Base-by-base conservation (phyloP, 805 yeast genomes). In the Suhomyces prunicola region DNA sequence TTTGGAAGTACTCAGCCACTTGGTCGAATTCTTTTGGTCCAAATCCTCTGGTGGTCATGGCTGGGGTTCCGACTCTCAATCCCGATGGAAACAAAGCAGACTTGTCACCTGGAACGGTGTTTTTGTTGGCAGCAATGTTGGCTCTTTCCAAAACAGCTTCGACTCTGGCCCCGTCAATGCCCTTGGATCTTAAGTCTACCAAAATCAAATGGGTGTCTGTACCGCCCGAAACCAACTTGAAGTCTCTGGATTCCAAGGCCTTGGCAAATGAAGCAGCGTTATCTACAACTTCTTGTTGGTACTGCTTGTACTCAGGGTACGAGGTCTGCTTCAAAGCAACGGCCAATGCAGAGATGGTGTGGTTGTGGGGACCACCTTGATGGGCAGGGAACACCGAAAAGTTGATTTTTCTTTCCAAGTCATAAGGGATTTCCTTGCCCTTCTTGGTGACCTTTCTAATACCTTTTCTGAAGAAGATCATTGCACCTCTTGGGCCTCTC, bases 311-410 rank as follows among this genome's bases (percentile, higher is more conserved):
- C 73, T 92, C 97, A 55, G 96, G 96, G 50, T 90, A 79, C 59
- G 84, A 80, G 56, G 97, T 96, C 79, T 94, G 99, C 72, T 91
- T 91, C 71, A 94, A 84, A 50, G 99, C 98, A 59, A 92, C 94
- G 15, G 98, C 97, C 66, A 94, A 78, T 35, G 98, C 99, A 62
- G 97, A 87, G 70, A 94, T 94, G 61, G 99, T 94, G 79, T 94
- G 99, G 82, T 94, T 94, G 78, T 94, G 98, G 65, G 99, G 99
- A 71, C 99, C 99, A 81, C 99, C 99, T 81, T 94, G 99, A 77
- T 94, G 99, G 62, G 97, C 99, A 66, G 99, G 99, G 93, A 94
- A 94, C 51, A 94, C 99, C 8, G 97, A 91, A 74, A 94, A 94
- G 82, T 94, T 94, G 77, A 94, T 92, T 71, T 90, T 90, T 74